Base-by-base conservation (phyloP, 2,329 filamentous ascomycete species). In the Coniochaeta sp. region DNA sequence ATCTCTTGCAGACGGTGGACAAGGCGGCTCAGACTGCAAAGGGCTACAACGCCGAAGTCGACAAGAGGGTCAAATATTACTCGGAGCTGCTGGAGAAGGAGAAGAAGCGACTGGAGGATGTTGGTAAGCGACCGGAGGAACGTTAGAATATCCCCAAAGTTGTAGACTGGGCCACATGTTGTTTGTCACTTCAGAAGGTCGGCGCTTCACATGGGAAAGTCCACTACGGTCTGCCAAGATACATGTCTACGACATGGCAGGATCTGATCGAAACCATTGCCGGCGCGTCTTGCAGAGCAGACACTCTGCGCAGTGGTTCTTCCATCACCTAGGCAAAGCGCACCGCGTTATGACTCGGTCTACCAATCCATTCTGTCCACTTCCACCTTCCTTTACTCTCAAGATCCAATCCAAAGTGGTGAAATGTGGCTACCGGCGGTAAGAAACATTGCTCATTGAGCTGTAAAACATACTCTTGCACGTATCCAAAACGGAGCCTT, bases 371-470 rank as follows among this genome's bases (percentile, higher is more conserved):
- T 36, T 36, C 34, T 36, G 34, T 7, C 34, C 34, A 36, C 14
- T 3, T 14, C 14, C 9, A 7, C 14, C 34, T 32, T 5, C 30
- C 5, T 32, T 9, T 40, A 40, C 38, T 19, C 38, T 40, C 16
- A 40, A 40, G 9, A 19, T 36, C 30, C 30, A 34, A 14, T 22
- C 24, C 28, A 22, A 17, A 7, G n/a, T 7, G 54, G 30, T 56
- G 58, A 57, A 65, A 85, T 88, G 85, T 88, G 78, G 86, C 85
- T 80, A 85, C 85, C 85, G 85, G 82, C 86, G 85, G 86, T 89
- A 88, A 88, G 85, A 86, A 82, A 81, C 82, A 81, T 67, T 77
- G 81, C 75, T 85, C 84, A 84, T 79, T 68, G 81, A 85, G 79
- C 75, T 74, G 73, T 72, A 44, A 72, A 74, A 69, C 47, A 56